Percentiles rank a stretch among this genome's conserved stretches.
phyloP scores from a whole-genome alignment of 2,329 filamentous ascomycete species.

The Lasiodiplodia gonubiensis region DNA sequence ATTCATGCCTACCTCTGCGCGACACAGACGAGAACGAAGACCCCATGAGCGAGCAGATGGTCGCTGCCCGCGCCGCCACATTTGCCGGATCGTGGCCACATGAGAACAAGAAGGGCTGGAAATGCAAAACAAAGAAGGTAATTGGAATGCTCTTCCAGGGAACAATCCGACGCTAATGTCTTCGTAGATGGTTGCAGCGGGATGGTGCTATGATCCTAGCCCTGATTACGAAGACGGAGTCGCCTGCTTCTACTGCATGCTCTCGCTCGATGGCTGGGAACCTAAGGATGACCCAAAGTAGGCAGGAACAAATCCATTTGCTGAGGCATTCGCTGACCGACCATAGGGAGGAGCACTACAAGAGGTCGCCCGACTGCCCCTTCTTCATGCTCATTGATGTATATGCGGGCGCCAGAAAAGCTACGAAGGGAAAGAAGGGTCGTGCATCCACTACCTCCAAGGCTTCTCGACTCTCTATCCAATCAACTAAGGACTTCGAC shows the following conservation, averaged over 20 bases:
- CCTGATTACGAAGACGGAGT: constrained; percentile 85
- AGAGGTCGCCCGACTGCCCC: constrained; percentile 76
- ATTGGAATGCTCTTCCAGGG: constrained; percentile 29
- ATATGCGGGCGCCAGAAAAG: constrained; percentile 61
- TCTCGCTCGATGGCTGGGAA: constrained; percentile 95
- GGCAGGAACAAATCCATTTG: constrained; percentile 41
- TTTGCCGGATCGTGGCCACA: constrained; percentile 90
- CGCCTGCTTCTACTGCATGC: constrained; percentile 86
- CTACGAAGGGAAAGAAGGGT: constrained; percentile 46
- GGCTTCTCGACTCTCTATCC: constrained; percentile 66
- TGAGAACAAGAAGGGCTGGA: constrained; percentile 85
- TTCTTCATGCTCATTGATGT: constrained; percentile 75
- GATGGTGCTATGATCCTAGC: constrained; percentile 92
- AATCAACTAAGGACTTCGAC: constrained; percentile 49
- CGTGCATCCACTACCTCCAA: constrained; percentile 62
- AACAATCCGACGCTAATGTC: not conserved
- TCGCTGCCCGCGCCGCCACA: constrained; percentile 78
- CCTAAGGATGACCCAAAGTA: constrained; percentile 86
- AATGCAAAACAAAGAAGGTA: constrained; percentile 87
- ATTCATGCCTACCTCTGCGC: constrained; percentile 58
- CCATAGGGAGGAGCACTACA: constrained; percentile 80
- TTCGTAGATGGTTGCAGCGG: constrained; percentile 80
- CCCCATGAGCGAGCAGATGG: constrained; percentile 72
- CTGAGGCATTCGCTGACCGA: not conserved
- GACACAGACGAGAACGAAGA: constrained; percentile 72